A percentile compares a stretch with the other conserved stretches of the same genome.
phyloP scores from a whole-genome alignment of 2,329 filamentous ascomycete genomes.

The Zalaria sp. region DNA sequence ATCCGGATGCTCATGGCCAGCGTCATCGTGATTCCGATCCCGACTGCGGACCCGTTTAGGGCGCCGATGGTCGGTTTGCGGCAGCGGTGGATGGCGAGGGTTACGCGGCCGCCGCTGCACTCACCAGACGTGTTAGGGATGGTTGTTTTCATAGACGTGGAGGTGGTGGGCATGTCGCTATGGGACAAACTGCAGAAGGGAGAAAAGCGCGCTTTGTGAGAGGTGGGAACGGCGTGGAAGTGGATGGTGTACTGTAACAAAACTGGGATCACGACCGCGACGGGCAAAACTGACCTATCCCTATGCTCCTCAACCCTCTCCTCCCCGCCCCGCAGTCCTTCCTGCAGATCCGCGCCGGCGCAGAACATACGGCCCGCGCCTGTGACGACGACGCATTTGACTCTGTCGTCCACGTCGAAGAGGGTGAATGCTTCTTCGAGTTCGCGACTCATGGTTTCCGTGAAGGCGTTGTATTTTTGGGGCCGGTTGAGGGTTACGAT shows the following conservation, averaged over 20 bases:
- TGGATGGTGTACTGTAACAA: too few relatives aligned
- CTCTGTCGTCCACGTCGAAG: conserved; percentile 40
- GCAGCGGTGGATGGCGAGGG: conserved; percentile 41
- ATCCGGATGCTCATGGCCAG: conserved; percentile 42
- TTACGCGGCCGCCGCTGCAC: conserved; percentile 27
- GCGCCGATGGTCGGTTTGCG: conserved; percentile 43
- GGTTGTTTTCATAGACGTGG: too few relatives aligned
- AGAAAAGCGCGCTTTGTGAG: background rate
- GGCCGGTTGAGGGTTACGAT: conserved; percentile 52
- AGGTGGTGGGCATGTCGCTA: too few relatives aligned
- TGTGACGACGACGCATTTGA: conserved; percentile 41
- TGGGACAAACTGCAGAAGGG: background rate
- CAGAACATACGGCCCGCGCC: conserved; percentile 35
- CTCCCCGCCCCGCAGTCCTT: conserved; percentile 31
- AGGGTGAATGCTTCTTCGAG: conserved; percentile 39
- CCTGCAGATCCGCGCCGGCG: conserved; percentile 42
- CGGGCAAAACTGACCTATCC: conserved; percentile 9
- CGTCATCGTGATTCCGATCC: conserved; percentile 45
- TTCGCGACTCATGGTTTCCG: conserved; percentile 46
- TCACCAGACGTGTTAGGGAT: too few relatives aligned
- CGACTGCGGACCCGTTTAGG: conserved; percentile 41
- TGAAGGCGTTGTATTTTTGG: conserved; percentile 55
- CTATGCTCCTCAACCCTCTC: conserved; percentile 35
- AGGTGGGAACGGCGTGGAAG: too few relatives aligned
- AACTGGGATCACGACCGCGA: too few relatives aligned